A percentile compares a stretch with the other conserved stretches of the same genome.
phyloP scores from a whole-genome alignment of 768 basidiomycete genomes.

The Clavaria fumosa region DNA sequence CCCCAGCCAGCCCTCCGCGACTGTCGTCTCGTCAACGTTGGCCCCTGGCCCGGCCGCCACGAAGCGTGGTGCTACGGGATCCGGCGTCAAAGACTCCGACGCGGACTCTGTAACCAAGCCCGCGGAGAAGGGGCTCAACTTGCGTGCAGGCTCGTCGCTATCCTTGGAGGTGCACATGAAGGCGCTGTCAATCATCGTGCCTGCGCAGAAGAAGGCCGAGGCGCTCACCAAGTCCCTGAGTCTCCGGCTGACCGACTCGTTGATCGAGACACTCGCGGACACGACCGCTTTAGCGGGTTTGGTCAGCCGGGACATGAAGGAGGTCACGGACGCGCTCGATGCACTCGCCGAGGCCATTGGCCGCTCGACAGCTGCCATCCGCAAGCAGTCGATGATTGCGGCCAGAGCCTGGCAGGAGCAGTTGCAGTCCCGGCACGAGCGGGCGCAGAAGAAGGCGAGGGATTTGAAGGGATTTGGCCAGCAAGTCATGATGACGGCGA shows the following conservation, averaged over 20 bases:
- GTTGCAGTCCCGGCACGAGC: conserved; percentile 33
- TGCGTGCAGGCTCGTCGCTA: no score
- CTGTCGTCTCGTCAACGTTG: not conserved
- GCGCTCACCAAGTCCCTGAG: conserved; percentile 21
- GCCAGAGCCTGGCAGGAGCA: conserved; percentile 29
- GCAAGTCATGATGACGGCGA: conserved; percentile 28
- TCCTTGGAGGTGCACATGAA: conserved; percentile 12
- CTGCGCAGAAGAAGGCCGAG: conserved; percentile 5
- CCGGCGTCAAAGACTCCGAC: conserved; percentile 12
- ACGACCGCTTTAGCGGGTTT: conserved; percentile 27
- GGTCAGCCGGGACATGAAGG: conserved; percentile 38
- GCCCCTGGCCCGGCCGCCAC: no score
- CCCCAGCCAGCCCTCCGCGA: conserved; percentile 20
- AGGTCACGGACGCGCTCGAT: conserved; percentile 44
- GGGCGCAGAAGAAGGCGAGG: conserved; percentile 36
- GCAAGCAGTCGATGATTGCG: conserved; percentile 34
- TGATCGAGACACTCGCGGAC: conserved; percentile 35
- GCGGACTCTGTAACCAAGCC: conserved; percentile 9
- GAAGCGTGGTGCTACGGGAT: conserved; percentile 18
- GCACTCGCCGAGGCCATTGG: conserved; percentile 36
- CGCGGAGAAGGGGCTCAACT: no score
- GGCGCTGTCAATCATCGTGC: conserved; percentile 16
- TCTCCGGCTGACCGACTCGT: conserved; percentile 26
- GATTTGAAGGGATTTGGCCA: conserved; percentile 35
- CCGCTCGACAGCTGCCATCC: conserved; percentile 29